Evolutionary conservation across 768 basidiomycete genomes (phyloP), one percentile per base, ranked within the genome.

Genomic region (Lactifluus rugatus): DNA sequence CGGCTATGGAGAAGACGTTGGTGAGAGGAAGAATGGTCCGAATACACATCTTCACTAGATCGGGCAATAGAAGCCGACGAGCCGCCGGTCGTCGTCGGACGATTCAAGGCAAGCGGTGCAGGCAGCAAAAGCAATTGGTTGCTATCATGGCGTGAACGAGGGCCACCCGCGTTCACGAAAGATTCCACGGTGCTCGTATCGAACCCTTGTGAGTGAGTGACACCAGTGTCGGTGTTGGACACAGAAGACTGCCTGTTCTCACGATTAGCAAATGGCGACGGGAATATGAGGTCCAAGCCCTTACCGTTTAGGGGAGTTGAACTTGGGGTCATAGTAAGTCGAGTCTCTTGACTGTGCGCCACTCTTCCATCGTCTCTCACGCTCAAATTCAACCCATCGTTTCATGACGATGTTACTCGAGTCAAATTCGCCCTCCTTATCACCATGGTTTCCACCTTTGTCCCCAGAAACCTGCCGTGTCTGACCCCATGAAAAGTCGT

Each of bases 401-500:
- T 98, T 98, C 96, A 98, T 97, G 36, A 95, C 88, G 65, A 99
- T 98, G 72, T 94, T 85, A 46, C 84, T 81, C 28, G 93, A 95
- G 74, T 99, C 95, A 66, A 99, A 99, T 69, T 89, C 89, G 69
- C 96, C 96, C 61, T 95, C 92, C 75, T 98, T 99, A 69, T 93
- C 94, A 11, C 88, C 89, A 65, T 92, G 89, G 56, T 79, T 71
- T 21, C 56, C 79, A 52, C 78, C 81, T 65, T 80, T 82, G 66
- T 60, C 63, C 31, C 81, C 77, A 61, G 87, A 52, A 52, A 80
- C 73, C 72, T 82, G 85, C 61, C 96, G 80, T 36, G 96, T 98
- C 73, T 93, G 87, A 73, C 96, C 96, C 92, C 93, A 93, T 23
- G 89, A 91, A 74, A 91, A 97, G 78, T 97, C 96, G 68, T 97